phyloP scores from a whole-genome alignment of 305 asterid species.

The Solanum aculeatissimum region DNA sequence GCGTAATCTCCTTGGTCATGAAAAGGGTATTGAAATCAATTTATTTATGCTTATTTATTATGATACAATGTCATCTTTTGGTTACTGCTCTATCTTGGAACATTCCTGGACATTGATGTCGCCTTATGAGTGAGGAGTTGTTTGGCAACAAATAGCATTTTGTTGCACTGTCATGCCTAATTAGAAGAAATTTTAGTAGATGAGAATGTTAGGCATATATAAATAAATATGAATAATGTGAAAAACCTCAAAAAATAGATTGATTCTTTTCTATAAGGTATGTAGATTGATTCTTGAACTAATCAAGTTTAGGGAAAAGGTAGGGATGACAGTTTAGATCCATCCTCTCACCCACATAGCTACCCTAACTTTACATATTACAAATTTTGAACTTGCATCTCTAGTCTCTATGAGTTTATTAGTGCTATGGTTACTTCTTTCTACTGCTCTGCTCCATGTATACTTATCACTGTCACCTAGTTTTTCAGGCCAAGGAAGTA shows the following conservation, averaged over 20 bases:
- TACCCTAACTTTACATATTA: neutral
- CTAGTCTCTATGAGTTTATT: neutral
- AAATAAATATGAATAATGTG: neutral
- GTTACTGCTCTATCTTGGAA: neutral
- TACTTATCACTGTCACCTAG: neutral
- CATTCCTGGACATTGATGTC: neutral
- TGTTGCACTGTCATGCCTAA: neutral
- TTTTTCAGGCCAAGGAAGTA: constrained; percentile 15
- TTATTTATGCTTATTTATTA: neutral
- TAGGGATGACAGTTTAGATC: constrained; percentile 4
- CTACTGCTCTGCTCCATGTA: neutral
- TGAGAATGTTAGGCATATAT: neutral
- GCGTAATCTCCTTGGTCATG: neutral
- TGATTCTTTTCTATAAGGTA: neutral
- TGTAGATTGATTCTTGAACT: neutral
- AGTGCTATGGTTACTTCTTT: neutral
- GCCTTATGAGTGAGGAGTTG: neutral
- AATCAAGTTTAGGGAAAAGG: neutral
- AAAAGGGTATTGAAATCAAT: neutral
- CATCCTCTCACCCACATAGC: constrained; percentile 4
- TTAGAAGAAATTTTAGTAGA: neutral
- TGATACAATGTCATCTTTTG: neutral
- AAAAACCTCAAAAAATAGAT: neutral
- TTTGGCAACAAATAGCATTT: neutral
- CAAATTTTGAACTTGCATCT: neutral